Conservation (phyloP, 805 yeast genomes). For the Isabelozyma pseudorhagii region DNA sequence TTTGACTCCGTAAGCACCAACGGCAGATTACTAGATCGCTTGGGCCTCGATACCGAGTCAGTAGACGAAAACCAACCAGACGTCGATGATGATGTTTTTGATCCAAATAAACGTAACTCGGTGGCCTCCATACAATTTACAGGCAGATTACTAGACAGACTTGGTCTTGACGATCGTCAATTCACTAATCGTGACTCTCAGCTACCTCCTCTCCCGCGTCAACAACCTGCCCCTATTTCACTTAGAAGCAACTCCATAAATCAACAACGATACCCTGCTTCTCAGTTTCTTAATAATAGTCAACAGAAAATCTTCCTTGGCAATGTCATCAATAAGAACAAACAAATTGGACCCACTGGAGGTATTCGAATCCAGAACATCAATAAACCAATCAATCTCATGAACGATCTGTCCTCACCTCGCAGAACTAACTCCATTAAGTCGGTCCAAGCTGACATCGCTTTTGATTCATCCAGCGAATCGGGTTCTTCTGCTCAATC, state of each 20-base stretch:
- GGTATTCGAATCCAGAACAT: neutral
- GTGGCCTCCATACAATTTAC: conserved; percentile 24
- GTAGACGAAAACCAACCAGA: neutral
- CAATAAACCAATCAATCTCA: neutral
- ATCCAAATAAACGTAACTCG: conserved; percentile 12
- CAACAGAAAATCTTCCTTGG: neutral
- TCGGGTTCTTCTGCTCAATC: neutral
- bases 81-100: conserved; percentile 9
- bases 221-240: conserved; percentile 1
- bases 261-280: neutral
- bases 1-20: conserved; percentile 43
- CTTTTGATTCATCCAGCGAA: neutral
- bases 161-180: conserved; percentile 20
- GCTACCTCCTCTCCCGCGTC: neutral
- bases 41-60: conserved; percentile 23
- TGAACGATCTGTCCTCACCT: conserved; percentile 9
- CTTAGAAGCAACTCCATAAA: neutral
- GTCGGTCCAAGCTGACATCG: conserved; percentile 22
- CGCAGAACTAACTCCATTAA: conserved; percentile 20
- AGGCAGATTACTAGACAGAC: conserved; percentile 27
- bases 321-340: neutral
- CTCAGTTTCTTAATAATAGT: neutral
- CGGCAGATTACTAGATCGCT: conserved; percentile 39
- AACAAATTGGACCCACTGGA: neutral
- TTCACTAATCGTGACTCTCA: neutral